A percentile compares a stretch with the other conserved stretches of the same genome.
These are phyloP conservation scores for Kitagawia praeruptora DNA, from an alignment of 129 eudicot genomes.

Conservation along the genomic window DNA sequence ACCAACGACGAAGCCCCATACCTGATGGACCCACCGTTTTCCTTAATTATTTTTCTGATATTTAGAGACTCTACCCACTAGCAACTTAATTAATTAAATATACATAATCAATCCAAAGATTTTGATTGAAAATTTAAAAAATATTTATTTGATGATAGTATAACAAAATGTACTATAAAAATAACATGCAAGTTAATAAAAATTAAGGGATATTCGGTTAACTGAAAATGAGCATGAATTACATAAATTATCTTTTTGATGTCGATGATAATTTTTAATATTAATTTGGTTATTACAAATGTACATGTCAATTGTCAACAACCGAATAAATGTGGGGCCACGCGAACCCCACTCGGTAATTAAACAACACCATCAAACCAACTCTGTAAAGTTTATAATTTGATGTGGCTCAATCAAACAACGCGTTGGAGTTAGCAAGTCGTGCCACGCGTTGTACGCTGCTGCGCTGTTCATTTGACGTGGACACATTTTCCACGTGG, in stretches of 20 bases:
- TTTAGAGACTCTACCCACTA: conserved; percentile 2
- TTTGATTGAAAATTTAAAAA: too few species aligned
- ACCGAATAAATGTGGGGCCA: background rate
- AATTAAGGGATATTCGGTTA: too few species aligned
- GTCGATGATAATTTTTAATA: background rate
- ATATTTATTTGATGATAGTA: too few species aligned
- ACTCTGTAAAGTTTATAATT: background rate
- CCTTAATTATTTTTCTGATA: background rate
- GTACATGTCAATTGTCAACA: background rate
- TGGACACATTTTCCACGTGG: background rate
- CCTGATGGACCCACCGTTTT: conserved; percentile 12
- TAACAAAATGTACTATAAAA: too few species aligned
- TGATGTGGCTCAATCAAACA: background rate
- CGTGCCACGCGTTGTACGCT: conserved; percentile 1
- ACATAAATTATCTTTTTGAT: fast-evolving
- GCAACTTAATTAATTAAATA: background rate
- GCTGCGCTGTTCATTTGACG: background rate
- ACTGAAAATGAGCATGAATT: too few species aligned
- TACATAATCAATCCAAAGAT: background rate
- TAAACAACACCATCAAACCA: background rate
- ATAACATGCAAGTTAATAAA: too few species aligned
- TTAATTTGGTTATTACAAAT: too few species aligned
- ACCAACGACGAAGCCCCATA: conserved; percentile 45
- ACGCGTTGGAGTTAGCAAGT: background rate
- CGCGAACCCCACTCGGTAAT: background rate